Evolutionary conservation across 176 grass and related monocot genomes (phyloP).

Genomic region (Poa pratensis): DNA sequence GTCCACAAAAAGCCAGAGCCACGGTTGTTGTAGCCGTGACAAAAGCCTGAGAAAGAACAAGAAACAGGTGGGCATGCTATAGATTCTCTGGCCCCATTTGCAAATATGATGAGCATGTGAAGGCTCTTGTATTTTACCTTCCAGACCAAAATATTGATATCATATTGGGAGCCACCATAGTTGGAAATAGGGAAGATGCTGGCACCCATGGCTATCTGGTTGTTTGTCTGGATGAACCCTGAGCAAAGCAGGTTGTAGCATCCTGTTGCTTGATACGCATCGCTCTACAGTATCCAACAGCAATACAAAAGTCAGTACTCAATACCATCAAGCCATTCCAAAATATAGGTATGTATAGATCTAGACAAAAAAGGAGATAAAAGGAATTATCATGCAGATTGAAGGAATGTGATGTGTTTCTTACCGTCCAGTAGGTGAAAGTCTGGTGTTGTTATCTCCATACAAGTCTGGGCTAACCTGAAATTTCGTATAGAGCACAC

Average conservation of each 20-base stretch:
- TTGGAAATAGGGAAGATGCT: constrained; percentile 87
- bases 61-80: constrained; percentile 55
- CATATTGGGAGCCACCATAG: constrained; percentile 80
- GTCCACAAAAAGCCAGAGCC: constrained; percentile 40
- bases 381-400: constrained; percentile 26
- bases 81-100: constrained; percentile 54
- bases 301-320: constrained; percentile 43
- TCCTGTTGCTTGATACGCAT: constrained; percentile 90
- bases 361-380: constrained; percentile 37
- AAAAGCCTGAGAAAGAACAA: constrained; percentile 60
- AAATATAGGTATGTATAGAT: constrained; percentile 34
- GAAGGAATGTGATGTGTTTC: constrained; percentile 46
- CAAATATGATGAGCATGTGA: constrained; percentile 61
- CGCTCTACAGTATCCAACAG: constrained; percentile 64
- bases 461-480: constrained; percentile 92
- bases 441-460: constrained; percentile 85
- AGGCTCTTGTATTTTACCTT: constrained; percentile 75
- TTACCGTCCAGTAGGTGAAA: constrained; percentile 97
- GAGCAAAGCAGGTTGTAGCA: constrained; percentile 95
- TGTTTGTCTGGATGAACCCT: constrained; percentile 91
- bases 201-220: constrained; percentile 86
- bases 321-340: constrained; percentile 8
- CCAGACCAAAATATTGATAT: constrained; percentile 88
- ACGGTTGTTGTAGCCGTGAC: constrained; percentile 51
- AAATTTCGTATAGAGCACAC: constrained; percentile 40